A percentile compares a stretch with the other conserved stretches of the same genome.
These are phyloP conservation scores for Phylloporus sp. DNA, from an alignment of 1,284 basidiomycete species.

Conservation along the genomic window DNA sequence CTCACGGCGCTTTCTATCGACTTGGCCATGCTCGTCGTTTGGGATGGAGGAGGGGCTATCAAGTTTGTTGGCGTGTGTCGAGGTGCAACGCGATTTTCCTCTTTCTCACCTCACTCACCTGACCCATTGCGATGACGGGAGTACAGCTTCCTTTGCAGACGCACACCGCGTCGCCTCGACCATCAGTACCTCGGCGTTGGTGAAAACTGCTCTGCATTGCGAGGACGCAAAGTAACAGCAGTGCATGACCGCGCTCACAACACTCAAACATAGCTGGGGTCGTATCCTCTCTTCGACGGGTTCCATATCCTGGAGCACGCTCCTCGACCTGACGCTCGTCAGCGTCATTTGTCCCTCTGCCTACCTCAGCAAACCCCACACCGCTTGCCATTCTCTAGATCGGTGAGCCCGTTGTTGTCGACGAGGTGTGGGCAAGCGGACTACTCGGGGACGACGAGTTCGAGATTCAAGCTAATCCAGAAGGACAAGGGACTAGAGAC, in stretches of 20 bases:
- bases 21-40: slow-evolving; percentile 91
- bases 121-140: slow-evolving; percentile 51
- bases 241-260: background rate
- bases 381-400: slow-evolving; percentile 79
- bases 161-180: slow-evolving; percentile 92
- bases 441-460: slow-evolving; percentile 88
- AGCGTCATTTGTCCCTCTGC: slow-evolving; percentile 79
- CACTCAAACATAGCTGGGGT: slow-evolving; percentile 80
- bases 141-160: slow-evolving; percentile 82
- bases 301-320: slow-evolving; percentile 71
- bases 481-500: slow-evolving; percentile 57
- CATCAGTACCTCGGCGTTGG: slow-evolving; percentile 93
- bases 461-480: slow-evolving; percentile 85
- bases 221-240: slow-evolving; percentile 88
- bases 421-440: slow-evolving; percentile 86
- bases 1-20: slow-evolving; percentile 89
- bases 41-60: slow-evolving; percentile 97
- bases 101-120: slow-evolving; percentile 6
- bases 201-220: slow-evolving; percentile 96
- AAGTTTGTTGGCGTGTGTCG: slow-evolving; percentile 94
- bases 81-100: slow-evolving; percentile 54
- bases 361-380: slow-evolving; percentile 53
- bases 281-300: slow-evolving; percentile 93
- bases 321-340: slow-evolving; percentile 81
- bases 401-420: slow-evolving; percentile 90